These are phyloP conservation scores for Zymoseptoria pseudotritici DNA, from an alignment of 2,329 filamentous ascomycete species.

Conservation along the genomic window DNA sequence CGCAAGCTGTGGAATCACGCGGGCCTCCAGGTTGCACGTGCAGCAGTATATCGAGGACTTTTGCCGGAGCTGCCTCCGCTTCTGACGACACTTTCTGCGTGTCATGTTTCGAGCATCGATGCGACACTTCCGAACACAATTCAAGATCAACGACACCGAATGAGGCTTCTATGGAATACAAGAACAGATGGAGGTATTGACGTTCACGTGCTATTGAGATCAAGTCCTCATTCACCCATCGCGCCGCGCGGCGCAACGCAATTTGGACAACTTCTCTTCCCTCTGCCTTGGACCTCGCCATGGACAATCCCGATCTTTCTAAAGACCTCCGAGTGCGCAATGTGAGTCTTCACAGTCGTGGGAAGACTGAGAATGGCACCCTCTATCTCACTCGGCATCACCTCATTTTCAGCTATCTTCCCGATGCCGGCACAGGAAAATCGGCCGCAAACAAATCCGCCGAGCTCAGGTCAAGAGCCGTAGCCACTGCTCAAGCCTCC, in stretches of 20 bases:
- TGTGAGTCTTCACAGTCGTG: conserved; percentile 52
- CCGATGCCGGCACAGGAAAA: conserved; percentile 23
- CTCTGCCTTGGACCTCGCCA: background rate
- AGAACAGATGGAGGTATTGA: background rate
- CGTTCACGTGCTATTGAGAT: background rate
- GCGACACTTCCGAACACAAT: background rate
- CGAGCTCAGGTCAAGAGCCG: background rate
- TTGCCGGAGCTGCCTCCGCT: background rate
- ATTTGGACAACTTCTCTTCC: background rate
- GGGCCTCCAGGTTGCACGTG: background rate
- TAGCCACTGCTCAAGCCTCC: background rate
- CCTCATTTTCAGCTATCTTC: conserved; percentile 55
- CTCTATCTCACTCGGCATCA: conserved; percentile 58
- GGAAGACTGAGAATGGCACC: conserved; percentile 51
- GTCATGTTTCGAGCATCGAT: background rate
- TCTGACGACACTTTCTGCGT: background rate
- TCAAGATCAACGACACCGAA: background rate
- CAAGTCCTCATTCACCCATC: background rate
- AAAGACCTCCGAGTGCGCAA: conserved; percentile 44
- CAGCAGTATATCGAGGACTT: background rate
- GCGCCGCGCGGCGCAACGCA: background rate
- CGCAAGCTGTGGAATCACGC: no score
- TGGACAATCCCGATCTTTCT: background rate
- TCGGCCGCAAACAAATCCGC: background rate
- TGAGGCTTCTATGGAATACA: background rate